phyloP scores from a whole-genome alignment of 371 early-diverging fungal species.

The Mortierella sp. region DNA sequence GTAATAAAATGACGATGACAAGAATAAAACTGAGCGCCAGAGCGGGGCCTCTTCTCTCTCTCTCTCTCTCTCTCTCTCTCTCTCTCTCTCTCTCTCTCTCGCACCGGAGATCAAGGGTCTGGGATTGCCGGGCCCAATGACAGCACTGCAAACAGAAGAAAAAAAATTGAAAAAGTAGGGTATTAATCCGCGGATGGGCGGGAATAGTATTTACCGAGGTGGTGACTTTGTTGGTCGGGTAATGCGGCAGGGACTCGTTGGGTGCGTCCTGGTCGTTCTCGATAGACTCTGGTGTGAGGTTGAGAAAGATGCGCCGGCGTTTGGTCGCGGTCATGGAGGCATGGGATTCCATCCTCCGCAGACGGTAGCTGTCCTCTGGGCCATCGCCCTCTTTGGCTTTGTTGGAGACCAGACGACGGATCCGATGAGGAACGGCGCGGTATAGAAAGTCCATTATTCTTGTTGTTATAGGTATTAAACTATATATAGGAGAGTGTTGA shows the following conservation, averaged over 20 bases:
- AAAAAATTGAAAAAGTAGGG: background rate
- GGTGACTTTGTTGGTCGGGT: conserved; percentile 54
- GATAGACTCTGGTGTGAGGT: conserved; percentile 48
- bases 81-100: too few species aligned
- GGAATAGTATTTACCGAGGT: conserved; percentile 58
- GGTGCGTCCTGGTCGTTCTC: conserved; percentile 47
- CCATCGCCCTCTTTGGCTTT: conserved; percentile 43
- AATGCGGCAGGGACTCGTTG: conserved; percentile 36
- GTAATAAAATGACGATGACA: background rate
- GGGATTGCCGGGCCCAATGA: background rate
- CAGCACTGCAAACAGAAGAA: background rate
- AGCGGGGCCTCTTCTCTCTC: background rate
- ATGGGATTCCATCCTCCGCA: conserved; percentile 56
- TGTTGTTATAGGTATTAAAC: background rate
- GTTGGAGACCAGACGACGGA: conserved; percentile 40
- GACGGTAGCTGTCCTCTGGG: conserved; percentile 55
- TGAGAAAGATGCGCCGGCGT: conserved; percentile 53
- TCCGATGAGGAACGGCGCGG: conserved; percentile 48
- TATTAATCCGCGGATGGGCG: conserved; percentile 9
- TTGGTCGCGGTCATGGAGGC: conserved; percentile 49
- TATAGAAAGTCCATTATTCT: conserved; percentile 50
- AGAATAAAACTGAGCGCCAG: conserved; percentile 3
- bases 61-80: too few species aligned
- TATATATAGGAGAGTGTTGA: background rate
- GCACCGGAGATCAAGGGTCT: conserved; percentile 2